Base-by-base conservation (phyloP, 192 early-diverging fungal species). In the Paraglomus occultum region DNA sequence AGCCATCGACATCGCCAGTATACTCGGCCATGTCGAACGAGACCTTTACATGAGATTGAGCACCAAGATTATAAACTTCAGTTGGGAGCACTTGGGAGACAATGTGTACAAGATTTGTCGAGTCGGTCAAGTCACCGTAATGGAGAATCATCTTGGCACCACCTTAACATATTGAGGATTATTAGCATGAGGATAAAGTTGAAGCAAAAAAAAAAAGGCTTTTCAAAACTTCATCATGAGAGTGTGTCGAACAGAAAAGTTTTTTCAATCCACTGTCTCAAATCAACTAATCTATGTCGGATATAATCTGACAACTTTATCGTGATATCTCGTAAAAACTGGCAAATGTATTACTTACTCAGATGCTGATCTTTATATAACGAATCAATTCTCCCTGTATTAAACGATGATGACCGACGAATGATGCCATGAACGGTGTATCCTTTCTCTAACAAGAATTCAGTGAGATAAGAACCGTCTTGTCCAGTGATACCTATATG, bases 331-430 rank as follows among this genome's bases (percentile, higher is more conserved):
- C n/a, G n/a, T n/a, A n/a, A n/a, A n/a, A n/a, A n/a, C n/a, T n/a
- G n/a, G n/a, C n/a, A n/a, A 31, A 31, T 31, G 31, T n/a, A 31
- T 17, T 17, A 69, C 79, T 80, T 84, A 85, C 85, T 76, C 68
- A 81, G 82, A 62, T 91, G 90, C 64, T 76, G 79, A 77, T 91
- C 90, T 68, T 83, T 83, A 74, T 92, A 92, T 57, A 92, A 80
- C 76, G 90, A 89, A 57, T 88, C 86, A 71, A 92, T 91, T 74
- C 90, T 80, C 23, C 89, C 89, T 45, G 90, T 92, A 74, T 92
- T 92, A 83, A 92, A 92, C n/a, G 90, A 92, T 20, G 90, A 92
- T 6, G 90, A 92, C 50, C 90, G 83, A 61, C 90, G 87, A 54
- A 92, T 90, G 72, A 92, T 89, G 51, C 90, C 90, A 63, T 92